Evolutionary conservation across 1,139 yeast genomes (phyloP), one percentile per base, ranked within the genome.

Genomic region (Geotrichum candidum): DNA sequence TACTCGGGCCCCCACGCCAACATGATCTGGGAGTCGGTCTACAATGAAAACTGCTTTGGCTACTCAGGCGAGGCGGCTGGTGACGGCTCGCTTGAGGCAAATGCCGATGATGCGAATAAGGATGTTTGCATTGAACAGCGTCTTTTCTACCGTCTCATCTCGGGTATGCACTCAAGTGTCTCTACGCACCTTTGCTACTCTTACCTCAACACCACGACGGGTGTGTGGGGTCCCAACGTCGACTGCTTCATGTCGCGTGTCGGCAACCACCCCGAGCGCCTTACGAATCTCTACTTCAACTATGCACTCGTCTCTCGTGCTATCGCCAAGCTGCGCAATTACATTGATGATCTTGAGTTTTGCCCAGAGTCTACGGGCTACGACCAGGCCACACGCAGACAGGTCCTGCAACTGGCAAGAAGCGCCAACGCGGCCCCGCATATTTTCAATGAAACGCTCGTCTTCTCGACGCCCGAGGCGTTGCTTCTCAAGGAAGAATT

Each of bases 131-230:
- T 81, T 13, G 98, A 95, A 70, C 94, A 92, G 77, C 86, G 91
- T 68, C 84, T 91, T 54, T 95, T 95, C 71, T 92, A 88, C 76
- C 82, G 96, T 67, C 77, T 95, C 61, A 81, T 95, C 23, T 87
- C 96, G 55, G 99, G 99, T 1, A 83, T 95, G 88, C 99, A 95
- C 73, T 91, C 97, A 1, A 90, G 97, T 4, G 91, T 95, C 66
- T 95, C 96, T 10, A 91, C 96, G 1, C 99, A 95, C 75, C 79
- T 95, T 64, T 85, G 96, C 33, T 89, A 88, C 71, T 97, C 94
- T 70, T 90, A 84, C 74, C 80, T 90, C 70, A 82, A 90, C 72
- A 82, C 88, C 53, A 82, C 81, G 50, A 83, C 90, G 1, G 94
- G 90, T 48, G 83, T 84, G 61, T 92, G 96, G 84, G 88, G 84